Evolutionary conservation across 306 rosid species (phyloP).

Genomic region (Sicyos baderoa): DNA sequence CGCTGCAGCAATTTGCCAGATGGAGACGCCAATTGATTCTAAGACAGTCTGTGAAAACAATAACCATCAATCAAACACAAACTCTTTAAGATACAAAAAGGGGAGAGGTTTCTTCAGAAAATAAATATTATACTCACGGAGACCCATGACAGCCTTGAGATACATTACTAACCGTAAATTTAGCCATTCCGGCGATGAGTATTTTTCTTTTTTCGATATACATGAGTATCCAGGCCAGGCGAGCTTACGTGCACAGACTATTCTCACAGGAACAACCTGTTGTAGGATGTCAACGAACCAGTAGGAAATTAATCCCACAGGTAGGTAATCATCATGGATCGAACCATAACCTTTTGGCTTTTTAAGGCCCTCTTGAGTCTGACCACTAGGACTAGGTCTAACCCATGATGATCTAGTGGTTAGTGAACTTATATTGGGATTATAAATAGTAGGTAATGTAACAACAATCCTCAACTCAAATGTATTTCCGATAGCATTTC

Average conservation of each 20-base stretch:
- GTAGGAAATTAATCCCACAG: no score
- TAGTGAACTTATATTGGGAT: background rate
- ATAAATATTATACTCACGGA: background rate
- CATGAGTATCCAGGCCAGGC: no score
- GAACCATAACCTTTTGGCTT: no score
- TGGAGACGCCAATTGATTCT: conserved; percentile 57
- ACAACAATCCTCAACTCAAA: background rate
- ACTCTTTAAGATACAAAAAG: background rate
- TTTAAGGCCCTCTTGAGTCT: no score
- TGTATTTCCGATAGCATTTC: background rate
- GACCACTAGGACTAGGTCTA: no score
- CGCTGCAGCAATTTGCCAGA: conserved; percentile 81
- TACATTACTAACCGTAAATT: background rate
- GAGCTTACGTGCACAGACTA: no score
- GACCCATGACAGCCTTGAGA: background rate
- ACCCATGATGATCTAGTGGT: no score
- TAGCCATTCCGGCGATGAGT: background rate
- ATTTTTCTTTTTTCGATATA: no score
- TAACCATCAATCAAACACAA: conserved; percentile 1
- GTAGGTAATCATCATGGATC: no score
- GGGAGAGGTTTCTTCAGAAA: background rate
- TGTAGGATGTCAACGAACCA: no score
- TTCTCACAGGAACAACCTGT: no score
- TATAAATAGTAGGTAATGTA: background rate
- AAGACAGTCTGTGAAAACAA: conserved; percentile 44